Percentiles rank a stretch among this genome's conserved stretches.
Evolutionary conservation across 176 grass and related monocot species (phyloP).

Genomic region (Phoenix roebelenii): DNA sequence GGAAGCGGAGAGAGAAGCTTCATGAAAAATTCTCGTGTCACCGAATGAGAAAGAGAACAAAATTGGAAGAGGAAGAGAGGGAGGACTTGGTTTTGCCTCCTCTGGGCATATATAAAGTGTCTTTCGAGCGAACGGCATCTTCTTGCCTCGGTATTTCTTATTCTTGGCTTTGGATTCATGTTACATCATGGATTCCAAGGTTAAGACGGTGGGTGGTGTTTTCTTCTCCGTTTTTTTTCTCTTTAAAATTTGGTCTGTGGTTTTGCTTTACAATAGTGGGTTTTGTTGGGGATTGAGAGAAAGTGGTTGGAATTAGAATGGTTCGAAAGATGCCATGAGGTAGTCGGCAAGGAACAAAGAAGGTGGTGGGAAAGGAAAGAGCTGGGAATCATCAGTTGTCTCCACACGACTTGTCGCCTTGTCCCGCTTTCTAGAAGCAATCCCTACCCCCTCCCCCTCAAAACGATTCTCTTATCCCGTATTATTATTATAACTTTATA

Average conservation of each 20-base stretch:
- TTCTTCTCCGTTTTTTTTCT: constrained; percentile 10
- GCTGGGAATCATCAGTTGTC: constrained; percentile 7
- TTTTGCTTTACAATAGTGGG: neutral
- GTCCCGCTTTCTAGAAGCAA: constrained; percentile 40
- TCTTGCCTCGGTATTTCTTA: constrained; percentile 21
- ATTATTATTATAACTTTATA: neutral
- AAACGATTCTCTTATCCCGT: neutral
- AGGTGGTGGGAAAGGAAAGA: too few relatives aligned
- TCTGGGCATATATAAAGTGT: constrained; percentile 24
- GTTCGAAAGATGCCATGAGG: constrained; percentile 23
- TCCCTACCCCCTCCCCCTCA: neutral
- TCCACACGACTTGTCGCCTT: constrained; percentile 13
- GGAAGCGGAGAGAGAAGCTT: constrained; percentile 6
- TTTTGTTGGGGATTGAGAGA: neutral
- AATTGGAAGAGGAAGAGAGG: neutral
- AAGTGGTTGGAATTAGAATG: neutral
- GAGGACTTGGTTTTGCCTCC: constrained; percentile 3
- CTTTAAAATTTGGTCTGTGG: too few relatives aligned
- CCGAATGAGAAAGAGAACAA: too few relatives aligned
- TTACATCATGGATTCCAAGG: constrained; percentile 36
- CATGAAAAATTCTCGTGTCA: too few relatives aligned
- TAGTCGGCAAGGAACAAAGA: too few relatives aligned
- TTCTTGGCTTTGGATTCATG: constrained; percentile 9
- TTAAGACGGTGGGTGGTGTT: constrained; percentile 20
- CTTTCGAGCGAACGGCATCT: constrained; percentile 25